Evolutionary conservation across 169 alveolate species (phyloP).

Genomic region (Plasmodium cynomolgi): DNA sequence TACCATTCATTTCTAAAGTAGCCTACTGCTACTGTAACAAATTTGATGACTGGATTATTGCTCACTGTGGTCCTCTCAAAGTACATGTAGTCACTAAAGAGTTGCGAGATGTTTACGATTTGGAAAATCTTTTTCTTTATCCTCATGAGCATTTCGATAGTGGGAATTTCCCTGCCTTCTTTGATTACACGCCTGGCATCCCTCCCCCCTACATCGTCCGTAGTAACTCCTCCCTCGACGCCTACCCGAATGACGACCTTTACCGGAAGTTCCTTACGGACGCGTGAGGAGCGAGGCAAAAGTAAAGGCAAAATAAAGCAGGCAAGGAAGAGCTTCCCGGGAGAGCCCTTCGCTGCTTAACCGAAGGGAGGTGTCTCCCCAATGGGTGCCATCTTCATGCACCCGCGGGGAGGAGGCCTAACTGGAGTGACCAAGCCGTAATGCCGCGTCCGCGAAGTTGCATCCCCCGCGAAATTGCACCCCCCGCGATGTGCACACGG

Average conservation of each 20-base stretch:
- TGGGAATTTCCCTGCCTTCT: constrained; percentile 73
- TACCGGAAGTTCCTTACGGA: constrained; percentile 45
- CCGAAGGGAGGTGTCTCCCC: background rate
- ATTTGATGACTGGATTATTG: constrained; percentile 86
- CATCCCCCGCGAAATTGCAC: background rate
- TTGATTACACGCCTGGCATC: constrained; percentile 70
- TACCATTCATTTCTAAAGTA: constrained; percentile 83
- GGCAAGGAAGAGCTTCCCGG: background rate
- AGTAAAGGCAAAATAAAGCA: background rate
- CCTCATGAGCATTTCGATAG: constrained; percentile 77
- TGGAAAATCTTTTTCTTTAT: constrained; percentile 73
- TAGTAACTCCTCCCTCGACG: constrained; percentile 30
- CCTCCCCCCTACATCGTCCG: constrained; percentile 78
- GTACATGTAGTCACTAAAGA: constrained; percentile 82
- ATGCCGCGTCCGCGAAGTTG: background rate
- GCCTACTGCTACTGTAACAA: constrained; percentile 84
- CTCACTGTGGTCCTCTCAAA: constrained; percentile 86
- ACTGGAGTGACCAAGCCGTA: background rate
- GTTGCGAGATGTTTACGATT: constrained; percentile 78
- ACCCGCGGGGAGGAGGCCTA: background rate
- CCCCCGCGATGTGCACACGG: background rate
- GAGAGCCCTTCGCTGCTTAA: background rate
- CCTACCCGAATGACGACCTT: constrained; percentile 51
- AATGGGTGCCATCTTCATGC: background rate
- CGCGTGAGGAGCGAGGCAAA: background rate